A percentile compares a stretch with the other conserved stretches of the same genome.
phyloP scores from a whole-genome alignment of 108 stramenopile species.

The Ochromonas danica region DNA sequence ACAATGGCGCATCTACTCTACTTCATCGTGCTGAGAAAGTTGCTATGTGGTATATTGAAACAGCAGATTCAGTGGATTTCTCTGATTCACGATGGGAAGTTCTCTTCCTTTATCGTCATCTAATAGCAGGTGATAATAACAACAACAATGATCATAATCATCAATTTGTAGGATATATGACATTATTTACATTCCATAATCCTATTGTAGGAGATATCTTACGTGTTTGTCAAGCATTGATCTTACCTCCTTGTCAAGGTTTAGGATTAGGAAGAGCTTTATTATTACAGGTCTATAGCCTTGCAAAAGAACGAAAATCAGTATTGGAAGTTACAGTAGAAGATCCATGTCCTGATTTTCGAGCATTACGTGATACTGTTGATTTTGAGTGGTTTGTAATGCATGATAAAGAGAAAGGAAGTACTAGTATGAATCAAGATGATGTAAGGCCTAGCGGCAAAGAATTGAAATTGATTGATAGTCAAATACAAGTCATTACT shows the following conservation, averaged over 20 bases:
- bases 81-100: constrained; percentile 19
- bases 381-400: constrained; percentile 16
- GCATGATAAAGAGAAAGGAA: not conserved
- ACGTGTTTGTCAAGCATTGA: constrained; percentile 28
- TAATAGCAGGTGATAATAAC: not conserved
- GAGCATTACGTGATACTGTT: not conserved
- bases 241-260: not conserved
- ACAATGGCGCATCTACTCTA: not conserved
- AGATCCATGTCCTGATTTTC: constrained; percentile 7
- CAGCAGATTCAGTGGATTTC: constrained; percentile 19
- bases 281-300: not conserved
- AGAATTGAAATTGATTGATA: not conserved
- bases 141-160: not conserved
- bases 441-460: not conserved
- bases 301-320: not conserved
- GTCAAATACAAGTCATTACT: not conserved
- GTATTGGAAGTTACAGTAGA: constrained; percentile 28
- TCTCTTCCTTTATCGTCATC: not conserved
- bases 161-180: constrained; percentile 16
- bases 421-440: not conserved
- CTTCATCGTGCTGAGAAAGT: constrained; percentile 5
- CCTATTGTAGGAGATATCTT: constrained; percentile 10
- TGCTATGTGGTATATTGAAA: constrained; percentile 31
- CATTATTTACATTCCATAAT: constrained; percentile 31
- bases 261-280: not conserved